Conservation (phyloP, 2,329 filamentous ascomycete species). For the Neoascochyta sp. region DNA sequence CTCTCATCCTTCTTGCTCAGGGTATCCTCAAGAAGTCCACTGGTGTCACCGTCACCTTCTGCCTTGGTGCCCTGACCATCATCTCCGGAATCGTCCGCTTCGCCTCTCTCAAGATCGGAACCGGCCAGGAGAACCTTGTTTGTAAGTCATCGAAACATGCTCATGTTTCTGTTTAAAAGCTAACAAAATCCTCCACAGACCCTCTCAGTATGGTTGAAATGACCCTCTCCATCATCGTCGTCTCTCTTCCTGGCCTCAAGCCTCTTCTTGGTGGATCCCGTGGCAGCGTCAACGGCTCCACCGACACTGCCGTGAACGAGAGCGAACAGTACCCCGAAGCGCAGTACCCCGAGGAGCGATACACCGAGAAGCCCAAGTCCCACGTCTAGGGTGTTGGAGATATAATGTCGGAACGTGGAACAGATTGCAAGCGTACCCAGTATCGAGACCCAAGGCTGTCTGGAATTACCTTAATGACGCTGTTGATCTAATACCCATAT, state of each 20-base stretch:
- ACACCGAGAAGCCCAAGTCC: slow-evolving; percentile 1
- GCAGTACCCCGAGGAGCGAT: background rate
- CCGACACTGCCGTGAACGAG: too few relatives aligned
- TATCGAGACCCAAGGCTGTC: too few relatives aligned
- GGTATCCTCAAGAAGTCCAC: slow-evolving; percentile 9
- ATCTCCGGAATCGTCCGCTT: slow-evolving; percentile 17
- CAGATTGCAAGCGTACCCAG: too few relatives aligned
- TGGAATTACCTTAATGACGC: too few relatives aligned
- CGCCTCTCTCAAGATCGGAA: slow-evolving; percentile 16
- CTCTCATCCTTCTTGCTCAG: slow-evolving; percentile 8
- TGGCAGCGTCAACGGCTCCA: background rate
- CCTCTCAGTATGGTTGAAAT: slow-evolving; percentile 23
- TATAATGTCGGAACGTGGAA: too few relatives aligned
- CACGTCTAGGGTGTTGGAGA: too few relatives aligned
- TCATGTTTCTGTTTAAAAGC: background rate
- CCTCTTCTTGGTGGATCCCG: slow-evolving; percentile 5
- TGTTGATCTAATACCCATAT: too few relatives aligned
- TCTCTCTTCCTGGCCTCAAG: slow-evolving; percentile 18
- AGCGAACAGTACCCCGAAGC: too few relatives aligned
- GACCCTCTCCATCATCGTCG: slow-evolving; percentile 20
- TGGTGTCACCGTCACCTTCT: slow-evolving; percentile 16
- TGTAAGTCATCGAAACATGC: slow-evolving; percentile 16
- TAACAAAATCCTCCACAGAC: slow-evolving; percentile 1
- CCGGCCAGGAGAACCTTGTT: slow-evolving; percentile 22
- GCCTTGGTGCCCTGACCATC: slow-evolving; percentile 17